Evolutionary conservation across 371 early-diverging fungal genomes (phyloP), one percentile per base, ranked within the genome.

Genomic region (Mortierella sp.): DNA sequence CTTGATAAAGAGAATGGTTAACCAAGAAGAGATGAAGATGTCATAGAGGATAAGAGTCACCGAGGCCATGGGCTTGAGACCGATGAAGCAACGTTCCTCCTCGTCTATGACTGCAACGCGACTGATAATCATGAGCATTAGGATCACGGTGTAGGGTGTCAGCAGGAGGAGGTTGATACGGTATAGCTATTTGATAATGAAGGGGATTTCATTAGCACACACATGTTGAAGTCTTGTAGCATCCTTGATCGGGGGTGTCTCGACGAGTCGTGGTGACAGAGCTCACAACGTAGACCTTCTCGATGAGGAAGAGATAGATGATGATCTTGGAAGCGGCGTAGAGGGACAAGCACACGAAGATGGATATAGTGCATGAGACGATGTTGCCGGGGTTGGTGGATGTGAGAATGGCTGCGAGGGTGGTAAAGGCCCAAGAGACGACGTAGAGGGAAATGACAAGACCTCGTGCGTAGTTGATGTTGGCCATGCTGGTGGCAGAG

Each of bases 61-160:
- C 43, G 82, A 80, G 8, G 85, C 86, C 26, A 70, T 24, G 13
- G 83, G 78, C 53, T 80, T 58, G 4, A 86, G 57, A 3, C 87
- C 86, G 26, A 86, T 85, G 31, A 72, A 66, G 52, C 87, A 87
- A 12, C 58, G 51, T 1, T 83, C 84, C 38, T 50, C 56, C 6
- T 72, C 79, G 45, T 82, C 64, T 19, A 87, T 43, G 23, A 74
- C 60, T 27, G 71, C 71, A 3, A 80, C 57, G 28, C 81, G 69
- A 43, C 61, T 78, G 7, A 80, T 27, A 27, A 83, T 63, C 79
- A 85, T 81, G 23, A 86, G 59, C 10, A 78, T 30, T 7, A 84
- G 58, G 8, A 85, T 49, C 13, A 71, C 83, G 24, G 82, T 38
- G 49, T 79, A 74, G 0, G 87, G 87, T 2, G 81, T 18, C 55